phyloP scores from a whole-genome alignment of 495 filamentous ascomycete genomes.

The Acidiella bohemica region DNA sequence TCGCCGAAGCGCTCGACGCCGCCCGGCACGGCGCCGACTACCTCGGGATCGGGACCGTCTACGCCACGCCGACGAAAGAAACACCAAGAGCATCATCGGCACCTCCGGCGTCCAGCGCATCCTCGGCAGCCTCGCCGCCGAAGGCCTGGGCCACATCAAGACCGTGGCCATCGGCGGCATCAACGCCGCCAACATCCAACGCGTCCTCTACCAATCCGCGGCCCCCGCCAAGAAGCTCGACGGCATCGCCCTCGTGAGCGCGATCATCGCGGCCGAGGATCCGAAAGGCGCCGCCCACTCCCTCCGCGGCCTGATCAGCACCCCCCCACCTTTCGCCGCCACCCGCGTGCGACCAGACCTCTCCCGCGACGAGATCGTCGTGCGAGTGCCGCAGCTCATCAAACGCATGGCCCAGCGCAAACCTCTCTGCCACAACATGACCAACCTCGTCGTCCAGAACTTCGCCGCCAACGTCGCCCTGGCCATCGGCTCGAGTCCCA shows the following conservation, averaged over 20 bases:
- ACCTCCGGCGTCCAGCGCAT: constrained; percentile 62
- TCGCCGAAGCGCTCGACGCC: constrained; percentile 53
- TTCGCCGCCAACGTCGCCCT: constrained; percentile 84
- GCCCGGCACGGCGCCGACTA: constrained; percentile 67
- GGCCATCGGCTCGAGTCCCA: constrained; percentile 73
- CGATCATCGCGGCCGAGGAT: constrained; percentile 60
- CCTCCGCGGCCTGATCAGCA: constrained; percentile 38
- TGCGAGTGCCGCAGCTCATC: constrained; percentile 42
- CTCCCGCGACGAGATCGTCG: constrained; percentile 29
- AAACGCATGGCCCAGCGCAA: constrained; percentile 43
- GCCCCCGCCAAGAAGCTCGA: constrained; percentile 43
- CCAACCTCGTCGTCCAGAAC: constrained; percentile 85
- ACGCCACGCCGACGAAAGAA: constrained; percentile 68
- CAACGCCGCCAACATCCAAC: constrained; percentile 61
- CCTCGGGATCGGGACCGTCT: constrained; percentile 47
- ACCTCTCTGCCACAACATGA: constrained; percentile 92
- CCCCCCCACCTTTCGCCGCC: constrained; percentile 36
- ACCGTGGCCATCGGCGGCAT: constrained; percentile 82
- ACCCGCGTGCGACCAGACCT: constrained; percentile 5
- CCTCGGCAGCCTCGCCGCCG: constrained; percentile 41
- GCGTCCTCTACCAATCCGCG: constrained; percentile 53
- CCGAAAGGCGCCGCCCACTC: constrained; percentile 46
- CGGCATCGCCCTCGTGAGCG: constrained; percentile 81
- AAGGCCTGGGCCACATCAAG: constrained; percentile 16
- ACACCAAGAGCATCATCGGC: constrained; percentile 74